These are phyloP conservation scores for Pulchroboletus neoregius DNA, from an alignment of 1,284 basidiomycete genomes.

Conservation along the genomic window DNA sequence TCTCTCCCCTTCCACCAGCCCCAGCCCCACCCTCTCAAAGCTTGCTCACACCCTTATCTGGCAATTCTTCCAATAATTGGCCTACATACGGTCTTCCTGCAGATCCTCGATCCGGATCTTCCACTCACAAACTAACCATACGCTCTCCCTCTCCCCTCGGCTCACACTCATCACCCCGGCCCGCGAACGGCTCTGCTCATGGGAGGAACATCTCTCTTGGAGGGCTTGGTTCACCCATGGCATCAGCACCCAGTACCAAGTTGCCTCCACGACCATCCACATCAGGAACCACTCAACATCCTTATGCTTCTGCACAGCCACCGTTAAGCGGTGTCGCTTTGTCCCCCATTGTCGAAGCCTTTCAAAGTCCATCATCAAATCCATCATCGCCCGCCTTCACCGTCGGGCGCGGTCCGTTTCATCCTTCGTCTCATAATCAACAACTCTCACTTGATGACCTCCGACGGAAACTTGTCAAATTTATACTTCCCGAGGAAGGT, in stretches of 20 bases:
- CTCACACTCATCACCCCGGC: conserved; percentile 35
- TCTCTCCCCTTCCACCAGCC: conserved; percentile 54
- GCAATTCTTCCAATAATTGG: conserved; percentile 39
- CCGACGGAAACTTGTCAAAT: conserved; percentile 79
- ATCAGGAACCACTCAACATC: conserved; percentile 41
- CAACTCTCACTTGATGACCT: conserved; percentile 72
- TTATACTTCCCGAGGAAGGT: conserved; percentile 75
- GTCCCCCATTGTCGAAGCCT: conserved; percentile 69
- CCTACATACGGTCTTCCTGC: conserved; percentile 54
- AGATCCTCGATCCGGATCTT: conserved; percentile 54
- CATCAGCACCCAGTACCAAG: conserved; percentile 34
- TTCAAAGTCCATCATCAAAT: conserved; percentile 37
- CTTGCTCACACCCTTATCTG: conserved; percentile 47
- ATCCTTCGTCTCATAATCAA: conserved; percentile 41
- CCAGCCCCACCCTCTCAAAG: conserved; percentile 43
- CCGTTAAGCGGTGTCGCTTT: conserved; percentile 39
- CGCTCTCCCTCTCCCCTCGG: conserved; percentile 59
- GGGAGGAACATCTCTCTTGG: conserved; percentile 49
- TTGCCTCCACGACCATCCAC: conserved; percentile 40
- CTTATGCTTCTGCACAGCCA: conserved; percentile 49
- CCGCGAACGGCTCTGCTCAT: conserved; percentile 36
- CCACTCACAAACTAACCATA: conserved; percentile 37
- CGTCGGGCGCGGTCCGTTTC: conserved; percentile 55
- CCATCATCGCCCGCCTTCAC: conserved; percentile 51
- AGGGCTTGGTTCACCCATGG: conserved; percentile 35